Evolutionary conservation across 1,284 basidiomycete species (phyloP).

Genomic region (Malassezia obtusa): DNA sequence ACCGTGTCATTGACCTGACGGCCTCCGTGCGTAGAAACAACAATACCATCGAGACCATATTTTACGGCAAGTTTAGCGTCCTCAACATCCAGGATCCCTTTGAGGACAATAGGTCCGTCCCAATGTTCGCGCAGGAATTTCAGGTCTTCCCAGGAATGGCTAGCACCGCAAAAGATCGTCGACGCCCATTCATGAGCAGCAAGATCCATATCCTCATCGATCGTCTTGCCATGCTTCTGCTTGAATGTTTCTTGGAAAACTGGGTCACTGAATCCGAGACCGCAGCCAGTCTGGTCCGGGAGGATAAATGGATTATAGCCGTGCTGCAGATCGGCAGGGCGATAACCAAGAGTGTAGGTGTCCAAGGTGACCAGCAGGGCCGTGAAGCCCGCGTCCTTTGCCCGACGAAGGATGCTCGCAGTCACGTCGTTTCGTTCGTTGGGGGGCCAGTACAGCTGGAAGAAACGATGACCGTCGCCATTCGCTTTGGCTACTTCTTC

Average conservation of each 20-base stretch:
- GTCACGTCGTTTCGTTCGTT: conserved; percentile 55
- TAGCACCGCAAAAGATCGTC: conserved; percentile 1
- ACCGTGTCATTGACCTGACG: conserved; percentile 41
- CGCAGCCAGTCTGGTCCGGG: conserved; percentile 51
- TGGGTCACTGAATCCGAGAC: conserved; percentile 35
- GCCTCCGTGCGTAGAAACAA: conserved; percentile 43
- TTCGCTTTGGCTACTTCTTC: conserved; percentile 25
- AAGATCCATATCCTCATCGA: conserved; percentile 26
- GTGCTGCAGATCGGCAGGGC: too few species aligned
- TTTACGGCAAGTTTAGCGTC: conserved; percentile 33
- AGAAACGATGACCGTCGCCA: conserved; percentile 25
- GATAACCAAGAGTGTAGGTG: too few species aligned
- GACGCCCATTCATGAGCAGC: conserved; percentile 25
- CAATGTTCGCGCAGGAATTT: conserved; percentile 26
- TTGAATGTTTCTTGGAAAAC: conserved; percentile 27
- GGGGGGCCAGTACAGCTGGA: conserved; percentile 53
- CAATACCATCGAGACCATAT: conserved; percentile 36
- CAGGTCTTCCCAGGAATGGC: conserved; percentile 35
- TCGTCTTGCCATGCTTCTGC: background rate
- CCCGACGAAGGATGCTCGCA: conserved; percentile 58
- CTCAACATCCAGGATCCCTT: conserved; percentile 31
- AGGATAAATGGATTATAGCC: conserved; percentile 48
- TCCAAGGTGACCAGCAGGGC: too few species aligned
- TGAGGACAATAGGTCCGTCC: conserved; percentile 36
- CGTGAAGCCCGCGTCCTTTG: conserved; percentile 57